phyloP scores from a whole-genome alignment of 169 alveolate genomes.

The Sarcocystis neurona region DNA sequence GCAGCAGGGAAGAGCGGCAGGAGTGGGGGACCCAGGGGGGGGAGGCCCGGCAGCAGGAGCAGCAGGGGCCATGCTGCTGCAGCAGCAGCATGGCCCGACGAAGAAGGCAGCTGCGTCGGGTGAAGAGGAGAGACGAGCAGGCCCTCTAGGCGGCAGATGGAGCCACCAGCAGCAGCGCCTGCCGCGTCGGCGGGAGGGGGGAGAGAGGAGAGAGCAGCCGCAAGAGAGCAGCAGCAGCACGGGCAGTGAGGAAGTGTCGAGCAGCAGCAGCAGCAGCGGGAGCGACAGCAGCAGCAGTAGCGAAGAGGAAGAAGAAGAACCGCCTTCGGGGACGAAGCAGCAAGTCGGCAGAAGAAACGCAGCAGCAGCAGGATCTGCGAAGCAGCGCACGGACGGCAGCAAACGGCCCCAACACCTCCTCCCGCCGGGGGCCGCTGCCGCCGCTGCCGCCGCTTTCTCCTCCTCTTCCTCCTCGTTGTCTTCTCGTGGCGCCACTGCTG shows the following conservation, averaged over 20 bases:
- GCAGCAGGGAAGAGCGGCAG: too few species aligned
- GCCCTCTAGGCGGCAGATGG: not conserved
- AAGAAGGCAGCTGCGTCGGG: too few species aligned
- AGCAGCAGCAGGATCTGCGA: not conserved
- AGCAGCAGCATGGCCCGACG: not conserved
- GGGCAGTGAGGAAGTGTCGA: too few species aligned
- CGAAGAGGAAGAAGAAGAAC: not conserved
- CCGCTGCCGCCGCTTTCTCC: too few species aligned
- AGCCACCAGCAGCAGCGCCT: not conserved
- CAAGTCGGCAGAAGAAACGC: not conserved
- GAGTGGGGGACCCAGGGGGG: not conserved
- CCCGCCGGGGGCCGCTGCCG: not conserved
- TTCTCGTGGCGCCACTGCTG: too few species aligned
- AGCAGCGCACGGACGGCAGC: not conserved
- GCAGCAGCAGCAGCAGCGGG: conserved; percentile 26
- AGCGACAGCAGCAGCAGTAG: conserved; percentile 27
- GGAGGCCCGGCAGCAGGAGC: not conserved
- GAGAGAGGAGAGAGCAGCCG: not conserved
- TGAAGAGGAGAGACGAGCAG: not conserved
- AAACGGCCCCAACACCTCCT: not conserved
- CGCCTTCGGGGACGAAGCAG: not conserved
- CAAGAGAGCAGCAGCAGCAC: conserved; percentile 3
- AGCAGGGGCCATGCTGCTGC: not conserved
- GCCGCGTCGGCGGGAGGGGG: not conserved
- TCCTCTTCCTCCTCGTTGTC: too few species aligned